Base-by-base conservation (phyloP, 495 filamentous ascomycete species). In the Tuber indicum region DNA sequence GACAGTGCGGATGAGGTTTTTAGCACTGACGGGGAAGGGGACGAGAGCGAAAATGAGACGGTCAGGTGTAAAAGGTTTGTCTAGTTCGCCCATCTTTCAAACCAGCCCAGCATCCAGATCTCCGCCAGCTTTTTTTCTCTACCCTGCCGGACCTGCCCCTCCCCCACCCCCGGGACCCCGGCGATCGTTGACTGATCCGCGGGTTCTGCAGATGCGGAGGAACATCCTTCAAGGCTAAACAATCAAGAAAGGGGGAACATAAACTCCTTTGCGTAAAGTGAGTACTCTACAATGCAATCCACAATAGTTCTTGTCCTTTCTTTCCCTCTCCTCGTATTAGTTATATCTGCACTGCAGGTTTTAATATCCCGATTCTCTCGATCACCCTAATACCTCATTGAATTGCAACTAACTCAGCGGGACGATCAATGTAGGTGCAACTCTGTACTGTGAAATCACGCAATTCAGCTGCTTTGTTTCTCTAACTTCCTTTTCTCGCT, bases 251-350 rank as follows among this genome's bases (percentile, higher is more conserved):
- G 58, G 82, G 81, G 41, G 81, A 83, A 45, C 79, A 81, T 45
- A 83, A 81, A 74, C 76, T 83, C 26, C 79, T 83, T 73, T 83
- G 82, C 66, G 76, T 81, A 23, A 82, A 82, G 81, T 82, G 70
- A 75, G 81, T 81, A 49, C 71, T 73, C 73, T 73, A 58, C 21
- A 26, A 42, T 23, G 41, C 62, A 71, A 47, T 36, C 4, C 43
- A 66, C 58, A 12, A 32, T 66, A 66, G 58, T 66, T 66, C n/a
- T 12, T 66, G n/a, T 26, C 26, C 44, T 80, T 74, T 47, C 44
- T n/a, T 32, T 45, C 45, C 72, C 39, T 16, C 47, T 39, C 71
- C 44, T 43, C 26, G 17, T n/a, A 76, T 47, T 9, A 72, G 36
- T 23, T 45, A 26, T 80, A 73, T 3, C 49, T 12, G 5, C 49